Evolutionary conservation across 225 moss, liverwort and hornwort species (phyloP).

Genomic region (Marchantia paleacea): DNA sequence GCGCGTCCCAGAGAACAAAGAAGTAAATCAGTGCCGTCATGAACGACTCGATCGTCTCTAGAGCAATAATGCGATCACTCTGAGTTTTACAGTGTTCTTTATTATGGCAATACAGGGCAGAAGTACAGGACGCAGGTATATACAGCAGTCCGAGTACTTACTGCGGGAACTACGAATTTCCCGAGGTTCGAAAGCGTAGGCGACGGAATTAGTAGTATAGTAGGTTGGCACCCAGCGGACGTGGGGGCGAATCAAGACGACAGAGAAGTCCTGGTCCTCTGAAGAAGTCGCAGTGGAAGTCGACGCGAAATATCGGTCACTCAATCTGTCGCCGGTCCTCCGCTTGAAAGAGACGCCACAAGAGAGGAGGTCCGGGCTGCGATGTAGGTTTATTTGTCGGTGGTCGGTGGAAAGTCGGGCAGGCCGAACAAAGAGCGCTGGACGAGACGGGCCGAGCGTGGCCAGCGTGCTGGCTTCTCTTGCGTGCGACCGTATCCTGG

Average conservation of each 20-base stretch:
- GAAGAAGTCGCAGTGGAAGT: background rate
- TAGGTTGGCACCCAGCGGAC: background rate
- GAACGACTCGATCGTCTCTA: background rate
- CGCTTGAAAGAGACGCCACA: background rate
- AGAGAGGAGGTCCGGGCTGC: background rate
- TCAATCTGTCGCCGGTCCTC: background rate
- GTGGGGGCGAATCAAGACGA: background rate
- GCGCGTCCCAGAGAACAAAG: too few species aligned
- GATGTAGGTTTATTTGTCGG: background rate
- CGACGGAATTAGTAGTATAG: background rate
- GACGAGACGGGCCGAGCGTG: background rate
- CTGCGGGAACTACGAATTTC: background rate
- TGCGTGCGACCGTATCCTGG: background rate
- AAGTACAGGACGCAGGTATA: background rate
- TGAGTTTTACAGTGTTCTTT: background rate
- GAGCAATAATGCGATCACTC: background rate
- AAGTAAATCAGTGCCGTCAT: too few species aligned
- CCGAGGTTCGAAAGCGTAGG: background rate
- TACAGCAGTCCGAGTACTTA: background rate
- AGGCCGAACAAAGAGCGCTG: background rate
- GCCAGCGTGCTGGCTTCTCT: background rate
- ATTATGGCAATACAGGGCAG: background rate
- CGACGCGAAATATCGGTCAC: background rate
- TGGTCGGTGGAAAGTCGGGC: slow-evolving; percentile 11
- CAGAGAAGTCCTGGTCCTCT: too few species aligned